Evolutionary conservation across 257 asterid genomes (phyloP).

Genomic region (Fraxinus cuspidata): DNA sequence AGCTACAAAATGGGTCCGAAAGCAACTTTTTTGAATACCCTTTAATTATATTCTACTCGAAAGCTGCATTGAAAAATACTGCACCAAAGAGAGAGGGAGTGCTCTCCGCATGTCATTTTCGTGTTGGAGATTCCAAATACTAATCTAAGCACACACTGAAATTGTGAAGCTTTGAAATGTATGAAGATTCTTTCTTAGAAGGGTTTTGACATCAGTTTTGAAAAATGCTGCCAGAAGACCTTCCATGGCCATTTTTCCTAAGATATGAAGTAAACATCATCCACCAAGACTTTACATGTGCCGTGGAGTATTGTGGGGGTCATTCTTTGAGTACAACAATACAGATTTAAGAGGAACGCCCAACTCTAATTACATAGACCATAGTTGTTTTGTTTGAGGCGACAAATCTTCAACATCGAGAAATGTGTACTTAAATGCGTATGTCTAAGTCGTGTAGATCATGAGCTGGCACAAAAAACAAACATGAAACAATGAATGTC

Average conservation of each 20-base stretch:
- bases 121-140: constrained; percentile 22
- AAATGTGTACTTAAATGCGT: too few species aligned
- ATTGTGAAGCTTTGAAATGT: constrained; percentile 13
- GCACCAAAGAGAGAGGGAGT: neutral
- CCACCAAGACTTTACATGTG: constrained; percentile 14
- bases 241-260: neutral
- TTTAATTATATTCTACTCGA: neutral
- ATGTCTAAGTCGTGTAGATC: too few species aligned
- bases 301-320: constrained; percentile 14
- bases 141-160: constrained; percentile 1
- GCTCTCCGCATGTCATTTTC: constrained; percentile 18
- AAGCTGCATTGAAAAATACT: neutral
- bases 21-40: too few species aligned
- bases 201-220: constrained; percentile 22
- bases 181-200: constrained; percentile 17
- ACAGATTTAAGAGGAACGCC: neutral
- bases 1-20: too few species aligned
- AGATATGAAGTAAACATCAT: constrained; percentile 23
- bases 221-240: constrained; percentile 1
- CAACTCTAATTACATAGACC: neutral
- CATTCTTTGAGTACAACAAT: neutral
- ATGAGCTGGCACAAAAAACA: too few species aligned
- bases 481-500: too few species aligned
- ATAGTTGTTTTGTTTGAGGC: neutral
- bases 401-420: too few species aligned